Evolutionary conservation across 768 basidiomycete genomes (phyloP), one percentile per base, ranked within the genome.

Genomic region (Pleurotus cornucopiae): DNA sequence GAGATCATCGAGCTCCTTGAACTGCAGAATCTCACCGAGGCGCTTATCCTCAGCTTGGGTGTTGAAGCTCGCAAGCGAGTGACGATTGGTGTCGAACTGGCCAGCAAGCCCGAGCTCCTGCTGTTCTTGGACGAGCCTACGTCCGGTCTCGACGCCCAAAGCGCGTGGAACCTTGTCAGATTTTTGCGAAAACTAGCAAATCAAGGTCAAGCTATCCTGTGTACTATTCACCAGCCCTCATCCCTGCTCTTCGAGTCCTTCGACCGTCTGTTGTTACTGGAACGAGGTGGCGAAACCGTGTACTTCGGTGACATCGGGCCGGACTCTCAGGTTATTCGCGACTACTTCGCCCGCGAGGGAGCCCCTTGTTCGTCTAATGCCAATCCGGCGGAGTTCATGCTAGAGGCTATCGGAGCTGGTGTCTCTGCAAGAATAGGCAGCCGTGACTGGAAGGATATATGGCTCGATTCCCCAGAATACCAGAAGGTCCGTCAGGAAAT

Each of bases 1-100:
- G 91, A 86, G 68, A 87, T 89, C 69, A 86, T 95, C 46, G 85
- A 91, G 64, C 76, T 94, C 14, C 77, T 93, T 25, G 93, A 93
- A 67, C 75, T 95, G 30, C 89, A 94, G 62, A 86, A 91, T 65
- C 73, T 89, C 1, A 84, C 91, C 1, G 92, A 94, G 61, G 92
- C 89, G 0, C 75, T 94, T 61, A 88, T 94, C 14, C 82, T 82
- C 66, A 84, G 79, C 61, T 75, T 89, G 40, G 78, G 76, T 53
- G 78, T 83, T 23, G 88, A 87, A 61, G 82, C 87, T 6, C 80
- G 91, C 58, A 95, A 95, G 67, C 86, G 92, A 6, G 76, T 94
- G 21, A 94, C 93, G 1, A 95, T 95, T 62, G 94, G 91, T 56
- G 93, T 95, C 54, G 93, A 95, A 67, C 78, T 96, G 5, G 91